These are phyloP conservation scores for Rugonectria rugulosa DNA, from an alignment of 2,329 filamentous ascomycete species.

Conservation along the genomic window DNA sequence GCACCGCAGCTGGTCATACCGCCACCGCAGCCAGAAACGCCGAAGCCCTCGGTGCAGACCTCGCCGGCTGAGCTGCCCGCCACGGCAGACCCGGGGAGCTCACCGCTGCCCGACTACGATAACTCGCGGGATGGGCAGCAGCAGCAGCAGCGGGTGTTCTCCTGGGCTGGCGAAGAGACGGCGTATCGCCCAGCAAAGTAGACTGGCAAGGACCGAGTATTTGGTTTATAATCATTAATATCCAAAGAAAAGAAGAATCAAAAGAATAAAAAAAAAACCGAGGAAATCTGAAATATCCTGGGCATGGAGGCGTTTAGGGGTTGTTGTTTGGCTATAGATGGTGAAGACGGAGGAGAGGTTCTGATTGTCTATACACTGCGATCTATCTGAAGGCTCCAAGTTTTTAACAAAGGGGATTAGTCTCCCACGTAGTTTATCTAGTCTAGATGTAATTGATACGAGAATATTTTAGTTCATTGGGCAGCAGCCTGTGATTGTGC, in stretches of 20 bases:
- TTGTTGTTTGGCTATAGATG: background rate
- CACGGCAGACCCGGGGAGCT: constrained; percentile 40
- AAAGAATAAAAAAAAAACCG: background rate
- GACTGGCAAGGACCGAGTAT: background rate
- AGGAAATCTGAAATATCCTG: background rate
- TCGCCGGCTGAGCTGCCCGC: constrained; percentile 47
- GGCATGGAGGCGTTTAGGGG: constrained; percentile 5
- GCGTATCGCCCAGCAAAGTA: constrained; percentile 36
- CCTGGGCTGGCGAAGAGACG: constrained; percentile 43
- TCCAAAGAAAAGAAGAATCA: background rate
- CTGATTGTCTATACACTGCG: too few relatives aligned
- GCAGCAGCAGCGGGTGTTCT: constrained; percentile 31
- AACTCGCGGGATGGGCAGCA: constrained; percentile 1
- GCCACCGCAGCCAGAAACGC: constrained; percentile 26
- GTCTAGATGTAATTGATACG: too few relatives aligned
- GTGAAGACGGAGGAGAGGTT: background rate
- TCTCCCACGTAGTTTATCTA: too few relatives aligned
- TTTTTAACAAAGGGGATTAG: too few relatives aligned
- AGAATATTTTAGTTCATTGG: too few relatives aligned
- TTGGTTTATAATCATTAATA: background rate
- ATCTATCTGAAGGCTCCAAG: too few relatives aligned
- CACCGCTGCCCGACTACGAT: constrained; percentile 46
- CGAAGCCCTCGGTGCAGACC: constrained; percentile 29
- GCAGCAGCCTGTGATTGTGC: too few relatives aligned
- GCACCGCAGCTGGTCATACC: constrained; percentile 24